These are phyloP conservation scores for Curvularia lunata DNA, from an alignment of 2,329 filamentous ascomycete genomes.

Conservation along the genomic window DNA sequence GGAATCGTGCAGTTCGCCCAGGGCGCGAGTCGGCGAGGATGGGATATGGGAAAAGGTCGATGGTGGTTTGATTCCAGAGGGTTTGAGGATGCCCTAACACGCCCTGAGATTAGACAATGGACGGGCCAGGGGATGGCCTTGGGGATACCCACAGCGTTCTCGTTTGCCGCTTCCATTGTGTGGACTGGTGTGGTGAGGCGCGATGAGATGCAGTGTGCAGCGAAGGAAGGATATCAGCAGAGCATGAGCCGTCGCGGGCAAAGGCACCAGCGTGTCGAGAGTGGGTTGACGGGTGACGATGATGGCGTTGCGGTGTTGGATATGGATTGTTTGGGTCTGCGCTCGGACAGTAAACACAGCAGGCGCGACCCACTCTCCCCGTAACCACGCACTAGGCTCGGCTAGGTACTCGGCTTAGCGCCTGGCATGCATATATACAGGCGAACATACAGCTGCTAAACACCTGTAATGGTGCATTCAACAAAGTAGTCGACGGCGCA, in stretches of 20 bases:
- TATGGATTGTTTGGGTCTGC: slow-evolving; percentile 18
- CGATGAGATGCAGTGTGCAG: background rate
- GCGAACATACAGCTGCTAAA: background rate
- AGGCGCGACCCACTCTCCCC: slow-evolving; percentile 13
- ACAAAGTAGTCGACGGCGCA: background rate
- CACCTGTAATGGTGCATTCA: background rate
- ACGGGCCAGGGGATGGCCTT: slow-evolving; percentile 8
- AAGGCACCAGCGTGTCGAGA: slow-evolving; percentile 13
- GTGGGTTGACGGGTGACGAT: background rate
- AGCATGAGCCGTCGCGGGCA: slow-evolving; percentile 9
- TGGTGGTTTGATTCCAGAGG: slow-evolving; percentile 42
- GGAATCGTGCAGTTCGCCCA: slow-evolving; percentile 60
- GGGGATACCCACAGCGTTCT: slow-evolving; percentile 38
- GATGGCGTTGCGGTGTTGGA: slow-evolving; percentile 10
- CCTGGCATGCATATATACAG: background rate
- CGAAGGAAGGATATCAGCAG: slow-evolving; percentile 16
- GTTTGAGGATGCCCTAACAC: slow-evolving; percentile 33
- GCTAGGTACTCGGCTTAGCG: slow-evolving; percentile 3
- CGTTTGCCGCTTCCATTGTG: slow-evolving; percentile 34
- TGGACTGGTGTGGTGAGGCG: background rate
- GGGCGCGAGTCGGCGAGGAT: slow-evolving; percentile 39
- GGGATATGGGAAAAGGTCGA: slow-evolving; percentile 32
- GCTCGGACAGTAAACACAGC: slow-evolving; percentile 19
- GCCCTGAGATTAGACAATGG: slow-evolving; percentile 21
- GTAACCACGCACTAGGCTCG: slow-evolving; percentile 8